These are phyloP conservation scores for Starmerella apicola DNA, from an alignment of 805 yeast species.

Conservation along the genomic window DNA sequence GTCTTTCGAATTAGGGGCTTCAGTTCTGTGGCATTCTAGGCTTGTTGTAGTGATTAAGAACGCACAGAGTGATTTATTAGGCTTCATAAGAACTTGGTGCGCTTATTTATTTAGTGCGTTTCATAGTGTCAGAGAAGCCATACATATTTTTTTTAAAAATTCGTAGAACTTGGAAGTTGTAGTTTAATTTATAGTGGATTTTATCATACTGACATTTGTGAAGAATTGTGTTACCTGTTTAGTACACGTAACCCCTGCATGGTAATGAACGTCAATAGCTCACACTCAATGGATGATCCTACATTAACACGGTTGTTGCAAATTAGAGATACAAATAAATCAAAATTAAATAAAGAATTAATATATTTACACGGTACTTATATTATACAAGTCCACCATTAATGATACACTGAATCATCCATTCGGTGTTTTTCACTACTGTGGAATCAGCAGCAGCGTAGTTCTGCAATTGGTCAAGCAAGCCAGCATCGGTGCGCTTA, in stretches of 20 bases:
- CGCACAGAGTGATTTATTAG: slow-evolving; percentile 21
- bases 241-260: no score
- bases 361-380: background rate
- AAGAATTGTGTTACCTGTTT: no score
- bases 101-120: slow-evolving; percentile 15
- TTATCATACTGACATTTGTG: no score
- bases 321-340: background rate
- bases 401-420: slow-evolving; percentile 26
- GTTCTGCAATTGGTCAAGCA: slow-evolving; percentile 9
- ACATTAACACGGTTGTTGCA: background rate
- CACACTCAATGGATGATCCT: background rate
- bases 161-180: background rate
- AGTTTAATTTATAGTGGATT: background rate
- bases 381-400: slow-evolving; percentile 22
- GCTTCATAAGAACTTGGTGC: slow-evolving; percentile 26
- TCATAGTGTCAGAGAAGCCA: slow-evolving; percentile 28
- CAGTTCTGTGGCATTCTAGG: slow-evolving; percentile 9
- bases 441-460: slow-evolving; percentile 14
- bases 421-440: slow-evolving; percentile 18
- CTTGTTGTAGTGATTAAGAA: slow-evolving; percentile 24
- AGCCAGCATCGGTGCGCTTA: slow-evolving; percentile 2
- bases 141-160: slow-evolving; percentile 14
- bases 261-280: no score
- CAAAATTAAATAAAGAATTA: background rate
- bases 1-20: background rate